Conservation (phyloP, 805 yeast species). For the Wickerhamomyces kurtzmanii region DNA sequence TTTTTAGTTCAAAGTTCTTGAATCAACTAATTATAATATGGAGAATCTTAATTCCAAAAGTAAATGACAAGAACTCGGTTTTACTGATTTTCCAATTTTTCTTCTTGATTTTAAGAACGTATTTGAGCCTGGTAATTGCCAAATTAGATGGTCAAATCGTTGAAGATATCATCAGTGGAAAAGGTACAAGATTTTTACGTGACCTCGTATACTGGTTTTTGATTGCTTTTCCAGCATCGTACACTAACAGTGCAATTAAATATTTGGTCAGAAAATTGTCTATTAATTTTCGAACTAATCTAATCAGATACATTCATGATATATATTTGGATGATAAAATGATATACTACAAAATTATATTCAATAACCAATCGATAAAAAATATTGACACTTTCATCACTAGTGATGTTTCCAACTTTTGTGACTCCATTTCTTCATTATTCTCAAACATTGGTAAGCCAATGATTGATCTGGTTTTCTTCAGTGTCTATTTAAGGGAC, state of each 20-base stretch:
- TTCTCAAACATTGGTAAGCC: constrained; percentile 92
- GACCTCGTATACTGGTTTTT: constrained; percentile 82
- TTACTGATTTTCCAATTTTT: constrained; percentile 61
- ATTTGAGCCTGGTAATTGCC: constrained; percentile 79
- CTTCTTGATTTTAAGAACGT: constrained; percentile 73
- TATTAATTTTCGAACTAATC: constrained; percentile 73
- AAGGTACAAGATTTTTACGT: constrained; percentile 61
- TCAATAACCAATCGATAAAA: constrained; percentile 34
- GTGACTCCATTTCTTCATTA: constrained; percentile 71
- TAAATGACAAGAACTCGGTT: constrained; percentile 57
- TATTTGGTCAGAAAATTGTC: constrained; percentile 69
- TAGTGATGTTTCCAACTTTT: constrained; percentile 72
- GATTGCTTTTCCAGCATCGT: constrained; percentile 88
- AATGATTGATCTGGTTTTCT: constrained; percentile 73
- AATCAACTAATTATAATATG: constrained; percentile 69
- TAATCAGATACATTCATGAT: constrained; percentile 83
- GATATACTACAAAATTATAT: constrained; percentile 75
- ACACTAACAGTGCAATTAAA: constrained; percentile 84
- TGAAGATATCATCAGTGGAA: constrained; percentile 76
- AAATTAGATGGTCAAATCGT: constrained; percentile 89
- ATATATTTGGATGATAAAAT: constrained; percentile 71
- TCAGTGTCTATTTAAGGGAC: constrained; percentile 74
- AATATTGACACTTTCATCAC: constrained; percentile 79
- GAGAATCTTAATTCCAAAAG: constrained; percentile 72
- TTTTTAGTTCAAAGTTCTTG: constrained; percentile 56